Conservation (phyloP, 345 rosid species). For the Camelina hispida region DNA sequence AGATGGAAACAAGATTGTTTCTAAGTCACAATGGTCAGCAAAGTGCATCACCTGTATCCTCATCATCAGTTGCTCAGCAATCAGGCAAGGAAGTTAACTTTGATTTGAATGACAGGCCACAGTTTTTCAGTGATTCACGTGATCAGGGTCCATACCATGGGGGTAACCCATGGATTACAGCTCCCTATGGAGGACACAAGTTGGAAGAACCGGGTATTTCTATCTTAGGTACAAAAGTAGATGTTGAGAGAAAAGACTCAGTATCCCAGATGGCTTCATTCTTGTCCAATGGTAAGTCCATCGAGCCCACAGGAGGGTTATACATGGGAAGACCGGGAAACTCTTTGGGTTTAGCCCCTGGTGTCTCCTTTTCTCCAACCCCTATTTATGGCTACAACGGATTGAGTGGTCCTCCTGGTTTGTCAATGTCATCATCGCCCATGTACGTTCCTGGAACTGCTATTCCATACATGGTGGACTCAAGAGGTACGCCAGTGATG, state of each 20-base stretch:
- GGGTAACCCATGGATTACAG: constrained; percentile 46
- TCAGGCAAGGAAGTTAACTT: constrained; percentile 60
- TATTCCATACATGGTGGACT: constrained; percentile 76
- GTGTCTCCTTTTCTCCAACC: constrained; percentile 59
- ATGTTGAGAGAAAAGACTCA: constrained; percentile 57
- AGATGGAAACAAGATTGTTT: constrained; percentile 57
- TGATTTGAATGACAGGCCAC: constrained; percentile 90
- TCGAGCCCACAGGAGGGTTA: constrained; percentile 52
- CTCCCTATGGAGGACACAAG: constrained; percentile 53
- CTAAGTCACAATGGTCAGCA: constrained; percentile 60
- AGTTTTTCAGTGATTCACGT: constrained; percentile 51
- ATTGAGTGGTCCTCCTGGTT: constrained; percentile 51
- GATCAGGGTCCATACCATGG: constrained; percentile 55
- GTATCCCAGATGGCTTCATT: constrained; percentile 53
- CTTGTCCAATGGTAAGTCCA: constrained; percentile 65
- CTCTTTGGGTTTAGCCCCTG: constrained; percentile 61
- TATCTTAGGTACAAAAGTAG: constrained; percentile 77
- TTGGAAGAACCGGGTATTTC: constrained; percentile 68
- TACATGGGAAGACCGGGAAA: constrained; percentile 59
- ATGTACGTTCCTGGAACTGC: constrained; percentile 66
- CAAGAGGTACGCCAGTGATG: constrained; percentile 68
- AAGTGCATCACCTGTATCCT: constrained; percentile 78
- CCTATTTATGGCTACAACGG: constrained; percentile 70
- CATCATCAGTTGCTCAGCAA: constrained; percentile 76
- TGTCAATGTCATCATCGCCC: constrained; percentile 58